phyloP scores from a whole-genome alignment of 1,284 basidiomycete species.

The Quambalaria eucalypti region DNA sequence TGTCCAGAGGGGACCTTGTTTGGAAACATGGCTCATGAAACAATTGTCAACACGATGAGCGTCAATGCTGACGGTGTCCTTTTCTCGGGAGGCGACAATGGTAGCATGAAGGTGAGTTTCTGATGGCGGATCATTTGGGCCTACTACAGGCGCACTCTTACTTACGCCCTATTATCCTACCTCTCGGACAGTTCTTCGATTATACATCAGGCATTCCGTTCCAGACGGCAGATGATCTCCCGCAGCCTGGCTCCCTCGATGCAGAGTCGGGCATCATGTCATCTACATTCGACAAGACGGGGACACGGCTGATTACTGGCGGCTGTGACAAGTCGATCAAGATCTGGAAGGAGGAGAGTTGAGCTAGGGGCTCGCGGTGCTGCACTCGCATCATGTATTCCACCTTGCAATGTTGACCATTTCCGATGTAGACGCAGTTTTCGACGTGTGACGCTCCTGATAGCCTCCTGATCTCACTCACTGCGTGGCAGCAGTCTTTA shows the following conservation, averaged over 20 bases:
- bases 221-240: constrained; percentile 85
- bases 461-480: too few relatives aligned
- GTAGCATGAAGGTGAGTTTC: constrained; percentile 12
- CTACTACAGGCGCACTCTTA: neutral
- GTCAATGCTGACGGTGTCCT: constrained; percentile 93
- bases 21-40: constrained; percentile 90
- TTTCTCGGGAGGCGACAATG: constrained; percentile 64
- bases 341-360: constrained; percentile 1
- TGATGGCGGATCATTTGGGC: neutral
- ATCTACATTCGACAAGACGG: constrained; percentile 90
- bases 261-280: constrained; percentile 85
- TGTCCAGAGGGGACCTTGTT: constrained; percentile 92
- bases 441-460: too few relatives aligned
- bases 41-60: constrained; percentile 90
- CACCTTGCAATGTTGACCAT: too few relatives aligned
- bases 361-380: too few relatives aligned
- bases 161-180: neutral
- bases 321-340: constrained; percentile 72
- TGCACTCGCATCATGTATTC: too few relatives aligned
- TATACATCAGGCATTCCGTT: constrained; percentile 89
- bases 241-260: constrained; percentile 91
- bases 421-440: too few relatives aligned
- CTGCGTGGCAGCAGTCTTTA: too few relatives aligned
- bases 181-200: constrained; percentile 52
- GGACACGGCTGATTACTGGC: constrained; percentile 82